Evolutionary conservation across 2,329 filamentous ascomycete genomes (phyloP), one percentile per base, ranked within the genome.

Genomic region (Spiromastix sp.): DNA sequence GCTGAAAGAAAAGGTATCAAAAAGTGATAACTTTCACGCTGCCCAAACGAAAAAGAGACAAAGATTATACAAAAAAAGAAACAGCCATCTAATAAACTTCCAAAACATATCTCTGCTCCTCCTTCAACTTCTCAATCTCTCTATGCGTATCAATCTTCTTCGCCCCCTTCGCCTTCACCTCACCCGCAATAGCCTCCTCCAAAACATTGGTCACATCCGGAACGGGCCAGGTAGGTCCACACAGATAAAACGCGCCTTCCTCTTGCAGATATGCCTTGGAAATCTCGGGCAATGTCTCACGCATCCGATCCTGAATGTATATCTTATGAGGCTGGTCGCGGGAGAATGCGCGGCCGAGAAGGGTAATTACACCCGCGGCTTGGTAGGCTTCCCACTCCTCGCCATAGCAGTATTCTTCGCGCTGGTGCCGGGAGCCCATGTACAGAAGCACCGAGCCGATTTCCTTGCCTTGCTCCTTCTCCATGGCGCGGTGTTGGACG

Each of bases 351-450:
- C 85, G 78, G 34, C 91, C 91, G 33, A 98, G 76, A 27, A 94
- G 74, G 0, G 91, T 98, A 57, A 98, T 87, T 49, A 98, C 85
- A 34, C 91, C 91, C 0, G 91, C 86, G 41, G 87, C 89, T 55
- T 91, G 77, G 64, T 98, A 98, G 0, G 91, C 91, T 62, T 98
- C 91, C 91, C 91, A 98, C 62, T 98, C 91, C 62, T 98, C 91
- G 42, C 91, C 91, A 55, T 96, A 98, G 41, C 95, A 79, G 64
- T 98, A 98, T 66, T 98, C 91, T 65, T 98, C 91, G 46, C 87
- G 85, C 69, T 95, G 86, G 71, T 95, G 87, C 35, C 91, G 87
- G 12, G 86, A 89, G 44, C 91, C 91, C 69, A 98, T 89, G 72
- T 96, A 98, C 41, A 98, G 68, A 35, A 98, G 75, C 43, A 96